A percentile compares a stretch with the other conserved stretches of the same genome.
Evolutionary conservation across 805 yeast species (phyloP).

Genomic region (Candida manassasensis): DNA sequence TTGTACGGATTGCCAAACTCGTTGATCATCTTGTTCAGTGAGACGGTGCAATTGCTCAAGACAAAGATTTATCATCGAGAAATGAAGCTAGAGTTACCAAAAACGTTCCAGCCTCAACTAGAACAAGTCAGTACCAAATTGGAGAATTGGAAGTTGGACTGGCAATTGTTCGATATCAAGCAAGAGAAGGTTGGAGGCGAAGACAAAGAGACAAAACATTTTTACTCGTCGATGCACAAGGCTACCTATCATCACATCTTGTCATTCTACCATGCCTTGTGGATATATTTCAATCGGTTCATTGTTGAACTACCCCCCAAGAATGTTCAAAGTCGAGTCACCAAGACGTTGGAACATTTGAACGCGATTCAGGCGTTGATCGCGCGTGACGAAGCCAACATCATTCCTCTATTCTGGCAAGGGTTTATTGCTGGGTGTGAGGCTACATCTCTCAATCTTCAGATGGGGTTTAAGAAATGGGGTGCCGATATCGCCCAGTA

Average conservation of each 20-base stretch:
- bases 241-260: slow-evolving; percentile 75
- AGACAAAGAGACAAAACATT: slow-evolving; percentile 19
- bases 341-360: slow-evolving; percentile 56
- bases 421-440: slow-evolving; percentile 87
- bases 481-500: slow-evolving; percentile 53
- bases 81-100: slow-evolving; percentile 19
- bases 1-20: slow-evolving; percentile 84
- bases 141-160: slow-evolving; percentile 67
- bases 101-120: slow-evolving; percentile 18
- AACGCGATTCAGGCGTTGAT: slow-evolving; percentile 58
- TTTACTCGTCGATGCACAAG: slow-evolving; percentile 54
- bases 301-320: slow-evolving; percentile 52
- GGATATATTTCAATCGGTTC: slow-evolving; percentile 66
- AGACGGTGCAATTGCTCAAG: slow-evolving; percentile 63
- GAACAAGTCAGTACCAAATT: slow-evolving; percentile 42
- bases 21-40: slow-evolving; percentile 64
- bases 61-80: slow-evolving; percentile 52
- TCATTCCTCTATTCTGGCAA: slow-evolving; percentile 81
- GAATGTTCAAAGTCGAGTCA: slow-evolving; percentile 59
- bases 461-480: slow-evolving; percentile 69
- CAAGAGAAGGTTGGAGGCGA: slow-evolving; percentile 9
- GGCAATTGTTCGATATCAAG: slow-evolving; percentile 48
- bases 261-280: slow-evolving; percentile 70
- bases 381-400: slow-evolving; percentile 50
- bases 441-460: slow-evolving; percentile 53